These are phyloP conservation scores for Nakataea oryzae DNA, from an alignment of 2,329 filamentous ascomycete genomes.

Conservation along the genomic window DNA sequence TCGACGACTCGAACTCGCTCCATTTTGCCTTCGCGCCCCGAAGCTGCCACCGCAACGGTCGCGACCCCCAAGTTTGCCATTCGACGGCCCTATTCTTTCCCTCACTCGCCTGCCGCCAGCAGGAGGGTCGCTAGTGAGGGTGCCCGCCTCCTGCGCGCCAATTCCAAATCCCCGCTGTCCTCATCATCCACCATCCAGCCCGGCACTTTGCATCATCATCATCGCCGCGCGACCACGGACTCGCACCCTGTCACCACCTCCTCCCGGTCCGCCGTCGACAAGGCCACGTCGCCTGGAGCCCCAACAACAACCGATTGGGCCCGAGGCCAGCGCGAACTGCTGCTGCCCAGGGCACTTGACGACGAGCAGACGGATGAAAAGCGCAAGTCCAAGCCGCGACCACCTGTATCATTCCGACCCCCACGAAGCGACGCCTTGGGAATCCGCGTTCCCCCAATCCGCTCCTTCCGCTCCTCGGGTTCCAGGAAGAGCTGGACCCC, in stretches of 20 bases:
- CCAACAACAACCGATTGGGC: constrained; percentile 23
- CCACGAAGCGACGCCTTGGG: constrained; percentile 20
- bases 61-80: constrained; percentile 11
- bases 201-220: background rate
- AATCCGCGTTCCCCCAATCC: constrained; percentile 38
- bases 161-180: constrained; percentile 8
- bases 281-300: constrained; percentile 12
- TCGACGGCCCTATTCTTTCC: constrained; percentile 25
- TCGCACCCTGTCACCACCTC: background rate
- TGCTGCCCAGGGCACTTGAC: constrained; percentile 33
- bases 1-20: constrained; percentile 5
- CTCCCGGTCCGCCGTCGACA: background rate
- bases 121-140: background rate
- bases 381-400: constrained; percentile 30
- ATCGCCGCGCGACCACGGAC: constrained; percentile 10
- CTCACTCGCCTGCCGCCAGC: constrained; percentile 17
- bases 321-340: constrained; percentile 35
- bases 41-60: background rate
- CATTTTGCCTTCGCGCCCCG: background rate
- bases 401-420: constrained; percentile 39
- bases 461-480: constrained; percentile 44
- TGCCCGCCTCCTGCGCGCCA: constrained; percentile 3
- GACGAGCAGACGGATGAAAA: constrained; percentile 36
- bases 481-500: constrained; percentile 42
- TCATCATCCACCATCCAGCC: background rate